phyloP scores from a whole-genome alignment of 768 basidiomycete genomes.

The Termitomyces sp. region DNA sequence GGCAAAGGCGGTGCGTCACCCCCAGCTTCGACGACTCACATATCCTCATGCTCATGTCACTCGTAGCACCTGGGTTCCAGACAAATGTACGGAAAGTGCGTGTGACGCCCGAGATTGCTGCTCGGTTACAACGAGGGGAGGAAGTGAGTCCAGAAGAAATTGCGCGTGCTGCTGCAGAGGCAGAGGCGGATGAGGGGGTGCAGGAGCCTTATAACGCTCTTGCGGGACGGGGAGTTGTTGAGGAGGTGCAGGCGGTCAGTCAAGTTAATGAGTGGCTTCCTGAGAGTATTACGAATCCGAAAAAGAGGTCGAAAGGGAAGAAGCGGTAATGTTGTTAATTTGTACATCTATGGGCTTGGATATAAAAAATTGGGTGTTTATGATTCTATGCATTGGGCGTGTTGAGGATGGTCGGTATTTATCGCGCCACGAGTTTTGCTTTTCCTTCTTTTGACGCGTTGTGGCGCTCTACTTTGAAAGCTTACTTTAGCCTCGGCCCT shows the following conservation, averaged over 20 bases:
- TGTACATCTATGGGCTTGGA: neutral
- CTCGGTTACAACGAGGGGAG: conserved; percentile 48
- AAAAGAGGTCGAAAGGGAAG: conserved; percentile 28
- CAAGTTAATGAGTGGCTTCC: conserved; percentile 49
- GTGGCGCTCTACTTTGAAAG: conserved; percentile 15
- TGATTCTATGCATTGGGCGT: neutral
- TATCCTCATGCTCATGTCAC: neutral
- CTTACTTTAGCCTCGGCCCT: conserved; percentile 39
- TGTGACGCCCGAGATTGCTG: conserved; percentile 53
- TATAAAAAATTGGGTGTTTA: neutral
- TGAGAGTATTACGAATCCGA: conserved; percentile 40
- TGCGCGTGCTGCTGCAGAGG: conserved; percentile 39
- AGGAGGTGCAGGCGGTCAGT: conserved; percentile 5
- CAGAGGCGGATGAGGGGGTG: conserved; percentile 29
- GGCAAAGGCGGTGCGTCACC: conserved; percentile 47
- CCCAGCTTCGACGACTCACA: too few relatives aligned
- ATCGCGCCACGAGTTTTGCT: neutral
- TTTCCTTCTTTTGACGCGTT: neutral
- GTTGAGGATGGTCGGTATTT: too few relatives aligned
- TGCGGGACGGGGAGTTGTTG: conserved; percentile 9
- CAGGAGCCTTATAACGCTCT: conserved; percentile 8
- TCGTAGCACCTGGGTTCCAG: conserved; percentile 50
- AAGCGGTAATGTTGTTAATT: conserved; percentile 7
- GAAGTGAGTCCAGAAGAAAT: conserved; percentile 52
- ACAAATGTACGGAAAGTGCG: conserved; percentile 47